These are phyloP conservation scores for Podaxis sp. DNA, from an alignment of 768 basidiomycete genomes.

Conservation along the genomic window DNA sequence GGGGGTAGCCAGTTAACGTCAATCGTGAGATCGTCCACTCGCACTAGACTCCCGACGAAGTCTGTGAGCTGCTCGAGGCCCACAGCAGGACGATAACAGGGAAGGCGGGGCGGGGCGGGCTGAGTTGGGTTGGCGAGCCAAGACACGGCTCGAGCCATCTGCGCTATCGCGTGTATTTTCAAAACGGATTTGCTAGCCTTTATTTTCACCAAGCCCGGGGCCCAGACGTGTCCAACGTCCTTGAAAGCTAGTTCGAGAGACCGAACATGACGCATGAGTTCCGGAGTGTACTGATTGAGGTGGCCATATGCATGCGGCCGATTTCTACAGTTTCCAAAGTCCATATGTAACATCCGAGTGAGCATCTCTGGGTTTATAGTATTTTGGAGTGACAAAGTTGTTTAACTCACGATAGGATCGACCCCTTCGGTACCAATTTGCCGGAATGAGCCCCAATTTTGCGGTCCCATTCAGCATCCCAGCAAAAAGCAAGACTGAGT, in stretches of 20 bases:
- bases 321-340: too few relatives aligned
- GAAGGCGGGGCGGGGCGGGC: too few relatives aligned
- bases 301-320: neutral
- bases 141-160: neutral
- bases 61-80: neutral
- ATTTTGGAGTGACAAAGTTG: too few relatives aligned
- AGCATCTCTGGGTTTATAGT: too few relatives aligned
- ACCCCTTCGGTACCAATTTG: too few relatives aligned
- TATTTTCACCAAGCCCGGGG: neutral
- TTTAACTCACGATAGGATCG: too few relatives aligned
- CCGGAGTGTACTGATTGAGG: neutral
- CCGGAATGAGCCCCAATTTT: too few relatives aligned
- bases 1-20: neutral
- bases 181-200: neutral
- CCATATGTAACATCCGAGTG: too few relatives aligned
- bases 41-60: neutral
- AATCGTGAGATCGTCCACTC: neutral
- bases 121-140: neutral
- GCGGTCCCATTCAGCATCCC: too few relatives aligned
- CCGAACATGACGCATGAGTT: neutral
- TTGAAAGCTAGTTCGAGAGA: neutral
- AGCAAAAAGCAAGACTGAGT: too few relatives aligned
- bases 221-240: neutral
- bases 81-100: neutral
- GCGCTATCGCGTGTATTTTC: neutral